Percentiles rank a stretch among this genome's conserved stretches.
phyloP scores from a whole-genome alignment of 768 basidiomycete genomes.

The Arthromyces matolae region DNA sequence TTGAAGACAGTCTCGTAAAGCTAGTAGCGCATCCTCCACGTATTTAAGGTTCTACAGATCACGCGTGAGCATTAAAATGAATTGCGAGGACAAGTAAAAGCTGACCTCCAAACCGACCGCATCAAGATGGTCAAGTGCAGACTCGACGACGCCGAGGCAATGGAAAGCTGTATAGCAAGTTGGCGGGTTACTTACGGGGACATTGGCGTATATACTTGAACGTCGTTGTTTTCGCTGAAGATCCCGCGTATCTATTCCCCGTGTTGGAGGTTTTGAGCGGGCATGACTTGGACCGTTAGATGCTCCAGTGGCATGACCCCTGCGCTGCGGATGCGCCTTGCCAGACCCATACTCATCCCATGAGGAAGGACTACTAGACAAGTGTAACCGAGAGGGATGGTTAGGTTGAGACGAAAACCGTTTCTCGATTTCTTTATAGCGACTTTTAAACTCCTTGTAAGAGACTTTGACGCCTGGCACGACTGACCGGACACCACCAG shows the following conservation, averaged over 20 bases:
- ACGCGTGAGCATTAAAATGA: background rate
- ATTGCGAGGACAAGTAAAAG: no score
- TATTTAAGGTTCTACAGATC: background rate
- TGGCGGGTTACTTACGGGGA: background rate
- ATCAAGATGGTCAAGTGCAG: background rate
- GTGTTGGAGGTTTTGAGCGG: background rate
- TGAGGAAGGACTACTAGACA: background rate
- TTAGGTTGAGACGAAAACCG: background rate
- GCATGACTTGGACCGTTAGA: no score
- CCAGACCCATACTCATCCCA: no score
- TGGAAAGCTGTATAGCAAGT: background rate
- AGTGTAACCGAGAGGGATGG: background rate
- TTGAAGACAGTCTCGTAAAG: slow-evolving; percentile 1
- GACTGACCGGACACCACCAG: no score
- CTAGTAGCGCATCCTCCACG: background rate
- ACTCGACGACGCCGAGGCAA: background rate
- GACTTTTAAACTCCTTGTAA: slow-evolving; percentile 1
- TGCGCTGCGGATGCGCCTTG: no score
- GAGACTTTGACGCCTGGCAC: no score
- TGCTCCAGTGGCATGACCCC: no score
- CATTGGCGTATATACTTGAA: background rate
- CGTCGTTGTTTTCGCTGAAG: background rate
- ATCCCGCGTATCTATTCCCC: background rate
- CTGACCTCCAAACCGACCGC: background rate
- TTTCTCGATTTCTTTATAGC: background rate